phyloP scores from a whole-genome alignment of 1,139 yeast species.

The Geotrichum klebahnii region DNA sequence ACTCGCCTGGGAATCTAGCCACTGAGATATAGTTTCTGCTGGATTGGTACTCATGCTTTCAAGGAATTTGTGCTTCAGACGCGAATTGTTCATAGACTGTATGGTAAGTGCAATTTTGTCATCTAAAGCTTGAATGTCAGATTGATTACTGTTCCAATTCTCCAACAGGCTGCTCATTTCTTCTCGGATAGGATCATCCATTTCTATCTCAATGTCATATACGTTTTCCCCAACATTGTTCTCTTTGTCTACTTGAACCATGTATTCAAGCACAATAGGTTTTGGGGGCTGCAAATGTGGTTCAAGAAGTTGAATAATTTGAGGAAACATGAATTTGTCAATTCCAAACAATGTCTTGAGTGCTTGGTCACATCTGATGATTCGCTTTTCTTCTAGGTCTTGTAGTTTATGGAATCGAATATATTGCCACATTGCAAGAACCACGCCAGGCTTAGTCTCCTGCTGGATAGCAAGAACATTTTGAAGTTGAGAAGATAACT shows the following conservation, averaged over 20 bases:
- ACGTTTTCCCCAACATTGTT: constrained; percentile 77
- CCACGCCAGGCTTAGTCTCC: constrained; percentile 81
- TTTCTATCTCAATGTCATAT: constrained; percentile 65
- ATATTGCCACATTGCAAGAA: constrained; percentile 84
- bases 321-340: constrained; percentile 56
- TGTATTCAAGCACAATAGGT: constrained; percentile 74
- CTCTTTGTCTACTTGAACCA: constrained; percentile 68
- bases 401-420: constrained; percentile 69
- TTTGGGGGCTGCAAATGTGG: constrained; percentile 64
- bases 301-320: constrained; percentile 66
- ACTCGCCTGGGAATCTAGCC: constrained; percentile 71
- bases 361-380: constrained; percentile 65
- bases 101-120: constrained; percentile 58
- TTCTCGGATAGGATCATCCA: constrained; percentile 56
- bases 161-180: constrained; percentile 45
- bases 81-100: constrained; percentile 61
- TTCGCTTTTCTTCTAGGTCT: constrained; percentile 51
- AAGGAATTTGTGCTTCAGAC: constrained; percentile 67
- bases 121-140: constrained; percentile 54
- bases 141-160: constrained; percentile 47
- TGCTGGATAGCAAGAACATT: constrained; percentile 69
- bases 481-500: constrained; percentile 61
- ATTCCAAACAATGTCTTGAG: constrained; percentile 48
- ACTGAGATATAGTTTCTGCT: constrained; percentile 63
- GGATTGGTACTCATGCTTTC: constrained; percentile 72